Evolutionary conservation across 2,329 filamentous ascomycete species (phyloP), one percentile per base, ranked within the genome.

Genomic region (Trichoderma lentiforme): DNA sequence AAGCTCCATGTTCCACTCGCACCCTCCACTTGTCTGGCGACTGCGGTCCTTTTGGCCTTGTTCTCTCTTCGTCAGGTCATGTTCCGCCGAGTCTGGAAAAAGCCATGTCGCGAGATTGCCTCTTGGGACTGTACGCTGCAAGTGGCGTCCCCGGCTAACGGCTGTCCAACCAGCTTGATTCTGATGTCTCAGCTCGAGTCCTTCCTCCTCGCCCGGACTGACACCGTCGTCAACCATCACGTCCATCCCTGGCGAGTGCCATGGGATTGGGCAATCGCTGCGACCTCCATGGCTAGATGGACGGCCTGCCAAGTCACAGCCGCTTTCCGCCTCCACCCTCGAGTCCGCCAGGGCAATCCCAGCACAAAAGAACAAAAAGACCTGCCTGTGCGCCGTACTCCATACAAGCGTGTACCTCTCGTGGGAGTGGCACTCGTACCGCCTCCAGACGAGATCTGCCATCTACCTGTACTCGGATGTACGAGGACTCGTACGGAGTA

Each of bases 121-220:
- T 62, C 57, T 62, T 43, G 68, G 30, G 30, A n/a, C 57, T 14
- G 30, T 63, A 64, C 65, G 67, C 57, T 70, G 62, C 66, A 67
- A 47, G 60, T 30, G 47, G 53, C 39, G 62, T 56, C 56, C 71
- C 71, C 61, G 68, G 68, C 51, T 71, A 70, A 61, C 56, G 47
- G 56, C 72, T 61, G 71, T 75, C 62, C 71, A 66, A 73, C 71
- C 58, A 71, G 62, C 51, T 63, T 56, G 70, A 51, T 36, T 60
- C 32, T 70, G 39, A 61, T 74, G 75, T 76, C 75, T 75, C 73
- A 75, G 70, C 67, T 69, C 69, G 74, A 76, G 76, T 76, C 76
- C 34, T 53, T 61, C 39, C 26, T 62, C 36, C 57, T 70, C 57
- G 57, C 43, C 66, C 57, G 39, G 36, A 5, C 32, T 51, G 36